Evolutionary conservation across 1,284 basidiomycete species (phyloP).

Genomic region (Phenoliferia sp.): DNA sequence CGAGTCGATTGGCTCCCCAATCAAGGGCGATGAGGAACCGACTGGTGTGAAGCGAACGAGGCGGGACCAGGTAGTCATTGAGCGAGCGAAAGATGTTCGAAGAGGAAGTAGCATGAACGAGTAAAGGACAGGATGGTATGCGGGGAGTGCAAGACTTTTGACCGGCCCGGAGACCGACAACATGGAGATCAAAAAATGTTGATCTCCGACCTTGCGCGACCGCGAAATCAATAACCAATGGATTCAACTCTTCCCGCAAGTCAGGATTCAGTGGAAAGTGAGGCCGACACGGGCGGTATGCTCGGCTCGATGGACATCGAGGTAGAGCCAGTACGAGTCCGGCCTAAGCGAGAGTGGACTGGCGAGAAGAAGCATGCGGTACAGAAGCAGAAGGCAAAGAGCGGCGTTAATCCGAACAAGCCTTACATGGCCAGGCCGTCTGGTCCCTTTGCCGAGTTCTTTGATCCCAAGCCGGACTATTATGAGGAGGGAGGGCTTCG

Average conservation of each 20-base stretch:
- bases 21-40: slow-evolving; percentile 19
- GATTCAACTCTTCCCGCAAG: too few relatives aligned
- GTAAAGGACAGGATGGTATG: neutral
- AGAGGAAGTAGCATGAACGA: neutral
- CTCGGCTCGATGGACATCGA: neutral
- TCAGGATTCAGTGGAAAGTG: too few relatives aligned
- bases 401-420: neutral
- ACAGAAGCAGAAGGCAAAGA: neutral
- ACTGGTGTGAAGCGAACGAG: slow-evolving; percentile 41
- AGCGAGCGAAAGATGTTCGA: neutral
- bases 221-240: too few relatives aligned
- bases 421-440: neutral
- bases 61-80: slow-evolving; percentile 34
- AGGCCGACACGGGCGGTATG: too few relatives aligned
- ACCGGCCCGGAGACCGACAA: too few relatives aligned
- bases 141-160: too few relatives aligned
- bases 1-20: slow-evolving; percentile 42
- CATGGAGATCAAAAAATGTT: too few relatives aligned
- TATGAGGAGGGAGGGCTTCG: slow-evolving; percentile 39
- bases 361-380: neutral
- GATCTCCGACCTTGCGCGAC: too few relatives aligned
- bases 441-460: slow-evolving; percentile 4
- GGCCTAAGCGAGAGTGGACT: neutral
- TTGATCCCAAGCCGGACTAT: slow-evolving; percentile 24
- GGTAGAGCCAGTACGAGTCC: neutral